A percentile compares a stretch with the other conserved stretches of the same genome.
Conservation (phyloP, 2,329 filamentous ascomycete genomes). For the Fusarium floridanum region DNA sequence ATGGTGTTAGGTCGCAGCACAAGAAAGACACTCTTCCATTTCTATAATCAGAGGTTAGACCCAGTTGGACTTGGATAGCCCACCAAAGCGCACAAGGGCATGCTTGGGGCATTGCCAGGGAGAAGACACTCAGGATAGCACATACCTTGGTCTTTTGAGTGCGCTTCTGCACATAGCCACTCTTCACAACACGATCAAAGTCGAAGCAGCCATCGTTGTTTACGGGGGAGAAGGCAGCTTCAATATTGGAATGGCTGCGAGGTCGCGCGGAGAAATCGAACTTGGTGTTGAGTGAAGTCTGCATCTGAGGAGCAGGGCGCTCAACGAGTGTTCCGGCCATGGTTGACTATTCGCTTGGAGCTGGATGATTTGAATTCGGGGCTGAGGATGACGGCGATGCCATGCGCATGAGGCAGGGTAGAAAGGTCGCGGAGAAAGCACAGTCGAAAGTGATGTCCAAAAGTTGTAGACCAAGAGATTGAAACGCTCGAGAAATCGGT, state of each 20-base stretch:
- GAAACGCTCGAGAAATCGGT: neutral
- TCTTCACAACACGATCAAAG: slow-evolving; percentile 93
- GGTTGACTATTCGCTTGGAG: slow-evolving; percentile 21
- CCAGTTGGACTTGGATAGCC: slow-evolving; percentile 36
- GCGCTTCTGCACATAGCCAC: slow-evolving; percentile 86
- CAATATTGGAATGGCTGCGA: slow-evolving; percentile 57
- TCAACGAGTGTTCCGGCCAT: slow-evolving; percentile 46
- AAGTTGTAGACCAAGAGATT: slow-evolving; percentile 9
- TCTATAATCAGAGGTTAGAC: slow-evolving; percentile 60
- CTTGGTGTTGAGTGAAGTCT: slow-evolving; percentile 29
- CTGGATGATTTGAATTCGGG: slow-evolving; percentile 11
- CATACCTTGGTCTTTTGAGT: slow-evolving; percentile 92
- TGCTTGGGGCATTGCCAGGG: neutral
- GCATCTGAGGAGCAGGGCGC: slow-evolving; percentile 24
- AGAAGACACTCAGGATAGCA: neutral
- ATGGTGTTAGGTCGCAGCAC: slow-evolving; percentile 91
- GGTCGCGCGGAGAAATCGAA: slow-evolving; percentile 36
- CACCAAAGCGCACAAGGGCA: neutral
- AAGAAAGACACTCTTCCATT: slow-evolving; percentile 91
- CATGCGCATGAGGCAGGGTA: slow-evolving; percentile 35
- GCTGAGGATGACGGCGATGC: slow-evolving; percentile 17
- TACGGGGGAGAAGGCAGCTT: slow-evolving; percentile 83
- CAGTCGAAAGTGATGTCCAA: neutral
- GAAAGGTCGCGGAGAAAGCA: slow-evolving; percentile 15
- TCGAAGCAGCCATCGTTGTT: slow-evolving; percentile 97